Base-by-base conservation (phyloP, 2,329 filamentous ascomycete species). In the Alternaria sp. region DNA sequence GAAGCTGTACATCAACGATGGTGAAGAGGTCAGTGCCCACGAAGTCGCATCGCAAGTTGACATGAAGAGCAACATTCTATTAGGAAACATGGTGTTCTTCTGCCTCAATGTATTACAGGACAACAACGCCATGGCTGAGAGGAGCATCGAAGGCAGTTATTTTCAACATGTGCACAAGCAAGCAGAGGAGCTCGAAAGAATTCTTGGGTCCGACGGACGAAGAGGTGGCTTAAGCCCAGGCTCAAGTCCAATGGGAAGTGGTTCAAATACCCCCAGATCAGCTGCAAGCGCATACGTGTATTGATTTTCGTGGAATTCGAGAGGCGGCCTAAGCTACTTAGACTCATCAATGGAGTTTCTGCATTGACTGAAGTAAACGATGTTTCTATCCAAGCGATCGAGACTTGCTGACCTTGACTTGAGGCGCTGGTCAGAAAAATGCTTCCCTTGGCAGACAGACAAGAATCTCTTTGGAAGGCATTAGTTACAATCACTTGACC, bases 71-170 rank as follows among this genome's bases (percentile, higher is more conserved):
- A 73, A 72, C 43, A 51, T 65, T 4, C 46, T 67, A 5, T 9
- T 73, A 10, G 70, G 68, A 0, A 72, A 73, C 25, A 72, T 74
- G 38, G 71, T 72, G 14, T 69, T 67, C 27, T 67, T 63, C 30
- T 73, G 70, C 45, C 56, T 73, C 12, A 63, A 57, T 9, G 67
- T 59, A 12, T 46, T 75, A 43, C 63, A 67, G 51, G 67, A 70
- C 22, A 57, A 51, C 12, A 59, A 66, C 14, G 48, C 43, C 38
- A 67, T 68, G 67, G 45, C 55, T 9, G 64, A 69, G 14, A 67
- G 59, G 48, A 59, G 58, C n/a, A 66, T 70, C 32, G 69, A 73
- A 32, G 54, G 36, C 3, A 36, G 25, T 10, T 75, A 70, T 50
- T 70, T 67, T 28, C 66, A 46, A n/a, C 57, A 70, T 25, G 73